Evolutionary conservation across 176 grass and related monocot genomes (phyloP), one percentile per base, ranked within the genome.

Genomic region (Cocos nucifera): DNA sequence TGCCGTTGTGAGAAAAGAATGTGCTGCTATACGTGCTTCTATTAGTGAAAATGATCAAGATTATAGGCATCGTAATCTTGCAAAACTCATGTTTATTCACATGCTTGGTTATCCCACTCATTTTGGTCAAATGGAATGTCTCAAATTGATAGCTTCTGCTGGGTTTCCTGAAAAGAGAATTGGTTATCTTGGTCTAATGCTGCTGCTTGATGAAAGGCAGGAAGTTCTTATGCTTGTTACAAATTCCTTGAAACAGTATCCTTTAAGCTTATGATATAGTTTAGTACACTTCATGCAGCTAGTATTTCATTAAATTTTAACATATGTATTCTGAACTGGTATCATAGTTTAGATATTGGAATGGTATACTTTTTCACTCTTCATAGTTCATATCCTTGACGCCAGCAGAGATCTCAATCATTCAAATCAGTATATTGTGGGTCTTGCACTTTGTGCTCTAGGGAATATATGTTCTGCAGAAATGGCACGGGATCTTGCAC

Each of bases 141-240:
- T 98, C 79, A 98, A 98, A 70, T 82, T 98, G 63, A 98, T 98
- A 62, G 88, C 94, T n/a, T 77, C 87, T 50, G 68, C 94, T 67
- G 94, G 94, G 0, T 98, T 98, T 73, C 94, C 94, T 0, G 94
- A 93, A 67, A 98, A 98, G 75, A 77, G 94, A 76, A 89, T 98
- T 73, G 94, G 94, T 20, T 98, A 98, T 81, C 75, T 98, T 30
- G 94, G 94, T 3, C 79, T 98, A 59, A 98, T 79, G 88, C 82
- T 98, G 67, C 85, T 98, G 58, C 79, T 98, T n/a, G 94, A 98
- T 53, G 94, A 98, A 80, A 86, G 94, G 79, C 94, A 98, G 69
- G 94, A 98, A 83, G 94, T 98, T 74, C 87, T 98, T 69, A 98
- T 98, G 94, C 84, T 98, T 62, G 94, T 98, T 76, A 98, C 94